Evolutionary conservation across 2,329 filamentous ascomycete genomes (phyloP).

Genomic region (Penicillium fuscoglaucum): DNA sequence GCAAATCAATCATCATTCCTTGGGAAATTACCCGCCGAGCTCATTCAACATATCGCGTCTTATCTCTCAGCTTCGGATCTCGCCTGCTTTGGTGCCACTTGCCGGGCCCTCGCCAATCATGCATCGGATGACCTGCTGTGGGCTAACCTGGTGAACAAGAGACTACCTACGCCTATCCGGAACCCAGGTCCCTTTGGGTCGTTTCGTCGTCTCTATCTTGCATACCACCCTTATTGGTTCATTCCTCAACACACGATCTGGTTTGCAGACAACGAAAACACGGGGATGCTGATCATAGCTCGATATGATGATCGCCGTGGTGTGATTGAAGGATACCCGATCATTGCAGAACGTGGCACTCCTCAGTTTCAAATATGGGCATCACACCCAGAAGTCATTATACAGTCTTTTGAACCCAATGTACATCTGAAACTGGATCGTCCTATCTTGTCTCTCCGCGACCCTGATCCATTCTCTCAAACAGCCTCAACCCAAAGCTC

Average conservation of each 20-base stretch:
- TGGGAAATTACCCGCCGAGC: conserved; percentile 66
- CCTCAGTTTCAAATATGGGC: conserved; percentile 64
- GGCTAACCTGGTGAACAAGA: conserved; percentile 67
- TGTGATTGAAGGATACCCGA: conserved; percentile 76
- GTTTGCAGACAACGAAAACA: conserved; percentile 74
- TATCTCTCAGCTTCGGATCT: conserved; percentile 68
- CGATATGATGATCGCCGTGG: conserved; percentile 72
- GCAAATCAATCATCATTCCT: conserved; percentile 22
- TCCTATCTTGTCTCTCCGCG: conserved; percentile 63
- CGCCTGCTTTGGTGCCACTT: conserved; percentile 58
- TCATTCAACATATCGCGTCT: conserved; percentile 70
- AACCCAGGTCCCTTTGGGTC: conserved; percentile 60
- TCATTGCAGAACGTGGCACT: conserved; percentile 64
- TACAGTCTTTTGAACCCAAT: conserved; percentile 70
- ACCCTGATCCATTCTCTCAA: conserved; percentile 21
- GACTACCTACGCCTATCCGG: conserved; percentile 61
- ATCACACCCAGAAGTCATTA: conserved; percentile 63
- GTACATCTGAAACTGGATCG: conserved; percentile 73
- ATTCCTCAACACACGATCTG: conserved; percentile 76
- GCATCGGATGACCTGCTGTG: conserved; percentile 69
- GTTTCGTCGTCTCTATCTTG: conserved; percentile 70
- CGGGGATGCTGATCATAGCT: conserved; percentile 72
- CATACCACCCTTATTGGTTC: conserved; percentile 83
- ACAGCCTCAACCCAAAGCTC: conserved; percentile 26
- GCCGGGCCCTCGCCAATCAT: conserved; percentile 59